These are phyloP conservation scores for Avicennia marina DNA, from an alignment of 257 asterid species.

Conservation along the genomic window DNA sequence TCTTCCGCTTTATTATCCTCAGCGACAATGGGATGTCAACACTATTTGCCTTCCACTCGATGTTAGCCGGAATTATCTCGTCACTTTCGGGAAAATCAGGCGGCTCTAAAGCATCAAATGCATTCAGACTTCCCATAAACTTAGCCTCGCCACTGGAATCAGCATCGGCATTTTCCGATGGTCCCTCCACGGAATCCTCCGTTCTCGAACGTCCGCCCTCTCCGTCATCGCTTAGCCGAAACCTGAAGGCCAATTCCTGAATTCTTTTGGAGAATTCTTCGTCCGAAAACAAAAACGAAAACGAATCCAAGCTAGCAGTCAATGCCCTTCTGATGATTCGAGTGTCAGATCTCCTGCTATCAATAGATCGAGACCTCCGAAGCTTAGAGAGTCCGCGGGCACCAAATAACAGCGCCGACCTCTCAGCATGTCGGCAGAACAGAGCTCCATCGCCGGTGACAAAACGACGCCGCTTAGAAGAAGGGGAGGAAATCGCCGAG, in stretches of 20 bases:
- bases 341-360: conserved; percentile 21
- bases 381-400: conserved; percentile 31
- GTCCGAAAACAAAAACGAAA: conserved; percentile 78
- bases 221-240: conserved; percentile 26
- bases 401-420: conserved; percentile 34
- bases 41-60: conserved; percentile 69
- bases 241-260: conserved; percentile 42
- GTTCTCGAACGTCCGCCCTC: conserved; percentile 14
- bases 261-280: conserved; percentile 69
- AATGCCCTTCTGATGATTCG: conserved; percentile 35
- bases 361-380: conserved; percentile 44
- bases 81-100: conserved; percentile 50
- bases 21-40: conserved; percentile 82
- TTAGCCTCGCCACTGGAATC: conserved; percentile 14
- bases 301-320: conserved; percentile 59
- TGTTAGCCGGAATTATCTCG: conserved; percentile 49
- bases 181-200: not conserved
- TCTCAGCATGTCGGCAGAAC: conserved; percentile 35
- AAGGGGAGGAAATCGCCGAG: conserved; percentile 54
- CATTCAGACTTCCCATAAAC: conserved; percentile 22
- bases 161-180: conserved; percentile 4
- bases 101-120: conserved; percentile 43
- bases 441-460: conserved; percentile 40
- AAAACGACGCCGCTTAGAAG: conserved; percentile 44
- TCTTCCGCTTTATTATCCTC: conserved; percentile 66